These are phyloP conservation scores for Lizonia empirigonia DNA, from an alignment of 2,329 filamentous ascomycete species.

Conservation along the genomic window DNA sequence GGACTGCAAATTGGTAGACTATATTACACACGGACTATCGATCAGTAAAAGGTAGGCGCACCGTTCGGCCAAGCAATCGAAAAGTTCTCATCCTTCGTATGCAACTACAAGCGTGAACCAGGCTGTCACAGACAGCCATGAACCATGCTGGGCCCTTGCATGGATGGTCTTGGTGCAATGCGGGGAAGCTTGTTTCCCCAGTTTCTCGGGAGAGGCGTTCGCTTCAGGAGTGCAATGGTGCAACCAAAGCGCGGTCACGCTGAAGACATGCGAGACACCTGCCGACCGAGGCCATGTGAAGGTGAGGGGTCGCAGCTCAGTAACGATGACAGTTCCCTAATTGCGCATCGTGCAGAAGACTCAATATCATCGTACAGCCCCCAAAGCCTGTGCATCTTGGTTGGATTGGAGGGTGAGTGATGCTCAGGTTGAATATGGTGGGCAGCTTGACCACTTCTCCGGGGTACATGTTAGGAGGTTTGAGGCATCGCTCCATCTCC, in stretches of 20 bases:
- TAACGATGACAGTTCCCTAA: not conserved
- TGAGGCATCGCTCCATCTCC: too few species aligned
- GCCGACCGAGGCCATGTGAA: conserved; percentile 11
- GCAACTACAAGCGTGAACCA: not conserved
- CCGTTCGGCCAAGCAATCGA: not conserved
- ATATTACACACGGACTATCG: not conserved
- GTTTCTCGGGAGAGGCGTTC: not conserved
- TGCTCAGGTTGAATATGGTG: too few species aligned
- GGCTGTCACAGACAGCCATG: not conserved
- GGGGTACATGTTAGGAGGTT: too few species aligned
- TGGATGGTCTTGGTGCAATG: conserved; percentile 2
- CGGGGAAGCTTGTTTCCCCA: conserved; percentile 14
- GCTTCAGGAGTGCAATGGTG: conserved; percentile 4
- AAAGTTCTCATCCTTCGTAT: too few species aligned
- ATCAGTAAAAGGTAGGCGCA: not conserved
- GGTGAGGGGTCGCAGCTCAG: not conserved
- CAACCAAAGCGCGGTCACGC: not conserved
- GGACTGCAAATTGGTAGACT: not conserved
- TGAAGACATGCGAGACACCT: not conserved
- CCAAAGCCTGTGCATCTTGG: not conserved
- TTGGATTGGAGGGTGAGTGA: not conserved
- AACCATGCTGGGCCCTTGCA: conserved; percentile 1
- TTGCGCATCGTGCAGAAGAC: not conserved
- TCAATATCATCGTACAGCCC: not conserved
- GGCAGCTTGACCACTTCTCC: too few species aligned